Conservation (phyloP, 306 rosid species). For the Gastrolobium villosum region DNA sequence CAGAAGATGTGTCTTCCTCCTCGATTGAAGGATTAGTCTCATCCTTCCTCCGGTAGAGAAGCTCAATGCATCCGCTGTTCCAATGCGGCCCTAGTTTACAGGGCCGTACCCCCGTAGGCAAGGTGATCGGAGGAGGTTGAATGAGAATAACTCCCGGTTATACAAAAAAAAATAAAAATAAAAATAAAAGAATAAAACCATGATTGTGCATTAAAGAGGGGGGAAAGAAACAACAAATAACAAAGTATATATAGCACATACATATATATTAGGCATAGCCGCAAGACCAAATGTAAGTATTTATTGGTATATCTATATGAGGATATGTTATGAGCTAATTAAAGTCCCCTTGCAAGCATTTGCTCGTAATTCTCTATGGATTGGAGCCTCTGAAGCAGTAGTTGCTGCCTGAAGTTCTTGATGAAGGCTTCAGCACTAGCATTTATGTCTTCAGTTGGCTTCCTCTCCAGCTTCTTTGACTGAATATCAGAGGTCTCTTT, state of each 20-base stretch:
- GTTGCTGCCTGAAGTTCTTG: conserved; percentile 85
- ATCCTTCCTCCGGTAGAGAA: no score
- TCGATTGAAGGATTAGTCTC: no score
- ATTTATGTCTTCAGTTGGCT: conserved; percentile 69
- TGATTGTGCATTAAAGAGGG: neutral
- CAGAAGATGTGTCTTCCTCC: no score
- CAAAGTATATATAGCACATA: neutral
- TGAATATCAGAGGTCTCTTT: conserved; percentile 35
- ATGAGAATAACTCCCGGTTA: no score
- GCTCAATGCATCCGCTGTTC: no score
- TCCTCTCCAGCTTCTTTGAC: conserved; percentile 63
- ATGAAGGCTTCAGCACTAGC: conserved; percentile 88
- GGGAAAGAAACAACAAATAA: conserved; percentile 12
- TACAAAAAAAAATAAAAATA: no score
- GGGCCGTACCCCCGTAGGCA: no score
- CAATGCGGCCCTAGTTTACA: no score
- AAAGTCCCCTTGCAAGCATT: conserved; percentile 68
- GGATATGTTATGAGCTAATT: neutral
- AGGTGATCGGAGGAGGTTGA: no score
- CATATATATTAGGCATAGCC: neutral
- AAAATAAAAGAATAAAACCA: no score
- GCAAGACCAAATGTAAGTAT: neutral
- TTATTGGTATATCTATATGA: neutral
- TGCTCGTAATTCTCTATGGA: conserved; percentile 80
- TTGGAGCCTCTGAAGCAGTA: conserved; percentile 83